A percentile compares a stretch with the other conserved stretches of the same genome.
Conservation (phyloP, 2,329 filamentous ascomycete species). For the Aspergillus nomiae region DNA sequence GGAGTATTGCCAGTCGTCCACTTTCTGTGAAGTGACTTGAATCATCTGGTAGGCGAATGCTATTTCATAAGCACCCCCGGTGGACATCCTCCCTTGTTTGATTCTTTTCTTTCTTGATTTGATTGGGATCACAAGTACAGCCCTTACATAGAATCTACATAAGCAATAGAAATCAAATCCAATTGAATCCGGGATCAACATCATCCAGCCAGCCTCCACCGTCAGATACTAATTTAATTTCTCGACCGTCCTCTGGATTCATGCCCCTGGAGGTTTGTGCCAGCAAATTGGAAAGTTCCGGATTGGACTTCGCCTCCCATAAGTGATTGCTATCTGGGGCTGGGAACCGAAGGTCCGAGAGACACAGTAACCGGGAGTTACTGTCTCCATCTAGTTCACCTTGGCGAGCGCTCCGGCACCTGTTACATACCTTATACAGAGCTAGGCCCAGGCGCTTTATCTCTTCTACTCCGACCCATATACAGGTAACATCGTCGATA, state of each 20-base stretch:
- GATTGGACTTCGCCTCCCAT: not conserved
- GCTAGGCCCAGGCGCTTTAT: slow-evolving; percentile 27
- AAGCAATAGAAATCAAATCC: not conserved
- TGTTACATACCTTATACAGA: slow-evolving; percentile 22
- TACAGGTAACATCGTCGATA: slow-evolving; percentile 19
- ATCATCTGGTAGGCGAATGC: too few species aligned
- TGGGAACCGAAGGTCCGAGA: not conserved
- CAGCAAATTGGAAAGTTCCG: not conserved
- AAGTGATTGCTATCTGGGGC: not conserved
- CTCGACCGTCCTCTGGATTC: not conserved
- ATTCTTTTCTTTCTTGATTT: too few species aligned
- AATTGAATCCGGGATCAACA: not conserved
- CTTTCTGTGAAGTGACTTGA: too few species aligned
- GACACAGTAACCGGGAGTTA: not conserved
- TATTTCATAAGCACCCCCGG: too few species aligned
- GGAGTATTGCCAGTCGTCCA: too few species aligned
- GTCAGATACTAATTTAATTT: not conserved
- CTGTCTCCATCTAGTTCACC: not conserved
- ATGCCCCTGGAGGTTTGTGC: not conserved
- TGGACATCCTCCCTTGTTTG: too few species aligned
- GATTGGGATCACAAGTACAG: too few species aligned
- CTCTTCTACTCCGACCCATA: slow-evolving; percentile 28
- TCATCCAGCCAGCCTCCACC: not conserved
- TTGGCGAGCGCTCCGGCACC: not conserved
- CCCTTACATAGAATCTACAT: too few species aligned